Conservation (phyloP, 2,329 filamentous ascomycete species). For the Hypoxylon sp. region DNA sequence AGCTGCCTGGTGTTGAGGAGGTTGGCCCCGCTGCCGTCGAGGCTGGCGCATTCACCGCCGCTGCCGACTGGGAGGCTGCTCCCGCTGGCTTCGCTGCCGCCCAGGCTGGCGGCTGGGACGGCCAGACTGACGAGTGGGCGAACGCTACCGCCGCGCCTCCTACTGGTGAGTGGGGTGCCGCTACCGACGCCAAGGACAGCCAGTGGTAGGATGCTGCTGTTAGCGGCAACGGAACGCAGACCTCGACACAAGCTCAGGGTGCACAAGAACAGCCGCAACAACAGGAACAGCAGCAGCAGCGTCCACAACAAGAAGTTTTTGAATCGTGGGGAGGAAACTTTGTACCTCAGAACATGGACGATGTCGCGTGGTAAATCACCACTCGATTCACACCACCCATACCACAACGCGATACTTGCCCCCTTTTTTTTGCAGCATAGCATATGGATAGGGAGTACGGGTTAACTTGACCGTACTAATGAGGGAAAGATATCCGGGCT, state of each 20-base stretch:
- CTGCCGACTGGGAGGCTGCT: slow-evolving; percentile 88
- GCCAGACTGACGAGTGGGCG: slow-evolving; percentile 72
- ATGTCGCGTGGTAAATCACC: slow-evolving; percentile 43
- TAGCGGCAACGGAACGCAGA: neutral
- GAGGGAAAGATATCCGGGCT: slow-evolving; percentile 98
- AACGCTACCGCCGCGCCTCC: slow-evolving; percentile 71
- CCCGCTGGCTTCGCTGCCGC: slow-evolving; percentile 78
- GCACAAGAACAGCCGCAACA: neutral
- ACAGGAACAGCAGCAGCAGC: neutral
- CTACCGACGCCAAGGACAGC: slow-evolving; percentile 61
- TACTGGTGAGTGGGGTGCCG: slow-evolving; percentile 79
- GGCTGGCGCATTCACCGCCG: slow-evolving; percentile 75
- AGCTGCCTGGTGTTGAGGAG: slow-evolving; percentile 88
- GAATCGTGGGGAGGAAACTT: slow-evolving; percentile 16
- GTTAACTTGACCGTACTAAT: slow-evolving; percentile 84
- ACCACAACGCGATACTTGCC: slow-evolving; percentile 41
- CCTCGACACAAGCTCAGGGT: neutral
- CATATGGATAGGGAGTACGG: slow-evolving; percentile 54
- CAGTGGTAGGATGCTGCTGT: slow-evolving; percentile 49
- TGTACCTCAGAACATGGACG: slow-evolving; percentile 12
- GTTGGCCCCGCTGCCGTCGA: slow-evolving; percentile 84
- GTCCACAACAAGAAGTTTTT: neutral
- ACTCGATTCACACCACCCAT: slow-evolving; percentile 28
- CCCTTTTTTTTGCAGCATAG: slow-evolving; percentile 46
- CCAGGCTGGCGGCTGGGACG: slow-evolving; percentile 69